Evolutionary conservation across 495 filamentous ascomycete genomes (phyloP).

Genomic region (Bombardia bombarda): DNA sequence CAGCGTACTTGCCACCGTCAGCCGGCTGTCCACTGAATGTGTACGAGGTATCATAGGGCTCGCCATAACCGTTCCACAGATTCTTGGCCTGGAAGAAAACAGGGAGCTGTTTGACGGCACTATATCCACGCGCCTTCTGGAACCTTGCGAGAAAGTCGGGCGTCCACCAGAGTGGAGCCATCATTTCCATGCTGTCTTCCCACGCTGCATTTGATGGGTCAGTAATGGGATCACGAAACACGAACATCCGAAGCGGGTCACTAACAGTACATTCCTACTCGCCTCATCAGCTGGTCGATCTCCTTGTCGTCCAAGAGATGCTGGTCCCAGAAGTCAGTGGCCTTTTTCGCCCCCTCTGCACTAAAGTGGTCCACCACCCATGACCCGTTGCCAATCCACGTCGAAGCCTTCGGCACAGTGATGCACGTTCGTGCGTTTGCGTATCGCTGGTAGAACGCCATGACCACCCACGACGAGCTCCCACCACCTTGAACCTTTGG

Average conservation of each 20-base stretch:
- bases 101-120: constrained; percentile 28
- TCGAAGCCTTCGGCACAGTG: constrained; percentile 11
- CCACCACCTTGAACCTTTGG: too few species aligned
- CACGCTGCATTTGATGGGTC: constrained; percentile 22
- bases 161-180: constrained; percentile 35
- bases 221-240: background rate
- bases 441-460: constrained; percentile 34
- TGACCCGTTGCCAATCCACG: constrained; percentile 38
- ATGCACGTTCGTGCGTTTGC: constrained; percentile 14
- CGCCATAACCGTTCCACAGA: constrained; percentile 20
- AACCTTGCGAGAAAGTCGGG: constrained; percentile 20
- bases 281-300: constrained; percentile 21
- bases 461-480: constrained; percentile 21
- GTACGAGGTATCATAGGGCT: constrained; percentile 12
- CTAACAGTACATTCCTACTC: constrained; percentile 37
- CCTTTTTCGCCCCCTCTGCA: constrained; percentile 30
- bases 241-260: background rate
- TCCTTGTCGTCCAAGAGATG: constrained; percentile 29
- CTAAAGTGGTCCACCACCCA: constrained; percentile 45
- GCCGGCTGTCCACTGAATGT: constrained; percentile 14
- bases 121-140: constrained; percentile 17
- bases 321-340: constrained; percentile 39
- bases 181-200: constrained; percentile 45
- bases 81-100: constrained; percentile 27
- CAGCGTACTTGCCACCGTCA: constrained; percentile 14